Conservation (phyloP, 257 asterid species). For the Rauvolfia tetraphylla region DNA sequence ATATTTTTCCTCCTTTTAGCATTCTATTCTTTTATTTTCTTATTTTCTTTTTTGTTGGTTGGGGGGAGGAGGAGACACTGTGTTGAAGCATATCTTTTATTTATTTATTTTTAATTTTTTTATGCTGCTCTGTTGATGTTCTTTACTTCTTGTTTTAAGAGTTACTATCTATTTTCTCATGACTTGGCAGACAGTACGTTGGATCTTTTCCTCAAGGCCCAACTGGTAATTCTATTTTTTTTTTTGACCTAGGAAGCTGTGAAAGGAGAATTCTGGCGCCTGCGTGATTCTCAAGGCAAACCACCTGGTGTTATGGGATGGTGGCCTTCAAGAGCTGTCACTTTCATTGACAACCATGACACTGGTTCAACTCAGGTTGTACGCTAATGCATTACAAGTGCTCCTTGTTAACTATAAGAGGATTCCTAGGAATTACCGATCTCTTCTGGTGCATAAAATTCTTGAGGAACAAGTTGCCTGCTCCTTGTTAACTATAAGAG, state of each 20-base stretch:
- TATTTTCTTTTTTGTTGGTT: not conserved
- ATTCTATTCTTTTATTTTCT: not conserved
- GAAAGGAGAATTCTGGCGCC: conserved; percentile 90
- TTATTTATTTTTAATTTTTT: not conserved
- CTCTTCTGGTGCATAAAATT: not conserved
- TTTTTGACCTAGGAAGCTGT: conserved; percentile 65
- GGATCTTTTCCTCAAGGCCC: not conserved
- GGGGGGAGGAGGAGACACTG: not conserved
- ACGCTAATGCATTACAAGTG: not conserved
- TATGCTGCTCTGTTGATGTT: not conserved
- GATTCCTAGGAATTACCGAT: not conserved
- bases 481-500: not conserved
- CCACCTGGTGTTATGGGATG: conserved; percentile 94
- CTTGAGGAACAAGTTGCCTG: not conserved
- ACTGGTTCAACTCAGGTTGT: conserved; percentile 95
- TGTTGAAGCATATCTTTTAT: too few relatives aligned
- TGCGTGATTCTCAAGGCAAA: conserved; percentile 77
- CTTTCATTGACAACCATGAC: conserved; percentile 93
- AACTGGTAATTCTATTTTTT: conserved; percentile 12
- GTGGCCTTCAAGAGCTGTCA: conserved; percentile 97
- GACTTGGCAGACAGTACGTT: not conserved
- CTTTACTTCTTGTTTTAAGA: too few relatives aligned
- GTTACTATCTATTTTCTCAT: not conserved
- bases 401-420: not conserved
- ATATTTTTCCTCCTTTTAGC: not conserved